Evolutionary conservation across 1,139 yeast species (phyloP), one percentile per base, ranked within the genome.

Genomic region (Diutina ranongensis): DNA sequence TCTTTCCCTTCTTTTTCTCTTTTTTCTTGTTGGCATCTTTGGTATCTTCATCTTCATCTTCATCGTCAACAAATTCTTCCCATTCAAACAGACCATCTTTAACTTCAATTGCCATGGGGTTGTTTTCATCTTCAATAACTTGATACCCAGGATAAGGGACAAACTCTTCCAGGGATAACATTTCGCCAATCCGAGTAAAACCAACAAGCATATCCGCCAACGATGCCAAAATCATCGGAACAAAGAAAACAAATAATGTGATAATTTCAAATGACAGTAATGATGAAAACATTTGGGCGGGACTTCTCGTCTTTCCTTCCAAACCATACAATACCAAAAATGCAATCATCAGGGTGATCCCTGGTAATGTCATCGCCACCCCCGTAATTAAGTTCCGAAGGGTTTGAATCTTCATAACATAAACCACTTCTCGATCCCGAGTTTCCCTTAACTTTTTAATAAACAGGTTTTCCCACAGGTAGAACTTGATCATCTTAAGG

Each of bases 211-310:
- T 86, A 60, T 85, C 94, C 2, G 79, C 72, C 49, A 78, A 81
- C 46, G 77, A 64, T 25, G 86, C 79, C 47, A 82, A 64, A 51
- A 84, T 80, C 63, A 85, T 65, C 25, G 95, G 96, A 45, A 85
- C 65, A 54, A 85, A 65, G 56, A 85, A 68, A 20, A 74, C 67
- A 49, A 67, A 71, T 46, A 64, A 65, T 3, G 78, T 59, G 51
- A 75, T 65, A 35, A 78, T 71, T 53, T 80, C 80, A 67, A 87
- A 88, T 47, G 85, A 70, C 0, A 94, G 74, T 46, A 88, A 67
- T 10, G 95, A 82, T 0, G 96, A 76, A 57, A 88, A 88, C 15
- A 87, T 78, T 31, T 73, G 65, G 2, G 87, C 89, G 1, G 94
- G 81, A 49, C 70, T 68, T 51, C 77, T 71, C 12, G 42, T 38